Conservation (phyloP, 768 basidiomycete genomes). For the Fomitopsis pulvina region DNA sequence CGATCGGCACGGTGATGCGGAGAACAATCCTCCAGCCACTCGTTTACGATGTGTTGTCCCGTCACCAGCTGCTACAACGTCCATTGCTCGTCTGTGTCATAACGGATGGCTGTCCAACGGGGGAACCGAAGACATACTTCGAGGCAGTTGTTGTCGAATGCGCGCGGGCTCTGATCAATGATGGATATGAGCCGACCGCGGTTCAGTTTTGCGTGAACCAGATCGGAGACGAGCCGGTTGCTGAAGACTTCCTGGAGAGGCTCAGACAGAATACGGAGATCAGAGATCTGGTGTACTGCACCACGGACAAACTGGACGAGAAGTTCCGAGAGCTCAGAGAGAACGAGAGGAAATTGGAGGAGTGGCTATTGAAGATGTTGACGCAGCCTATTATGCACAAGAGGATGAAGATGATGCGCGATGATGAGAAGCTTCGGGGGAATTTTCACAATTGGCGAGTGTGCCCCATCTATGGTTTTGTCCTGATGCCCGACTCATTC, state of each 20-base stretch:
- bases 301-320: conserved; percentile 5
- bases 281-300: conserved; percentile 4
- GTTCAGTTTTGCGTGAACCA: conserved; percentile 8
- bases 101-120: conserved; percentile 3
- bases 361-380: conserved; percentile 8
- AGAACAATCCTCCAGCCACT: conserved; percentile 3
- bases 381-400: conserved; percentile 1
- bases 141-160: conserved; percentile 5
- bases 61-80: not conserved
- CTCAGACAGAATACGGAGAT: conserved; percentile 2
- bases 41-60: conserved; percentile 3
- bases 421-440: too few relatives aligned
- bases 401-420: too few relatives aligned
- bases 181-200: conserved; percentile 6
- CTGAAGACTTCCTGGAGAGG: not conserved
- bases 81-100: conserved; percentile 6
- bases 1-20: not conserved
- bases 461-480: too few relatives aligned
- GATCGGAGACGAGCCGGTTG: conserved; percentile 3
- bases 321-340: conserved; percentile 2
- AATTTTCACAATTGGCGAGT: too few relatives aligned
- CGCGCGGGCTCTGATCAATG: not conserved
- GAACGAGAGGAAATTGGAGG: conserved; percentile 3
- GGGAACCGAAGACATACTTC: not conserved
- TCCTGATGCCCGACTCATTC: too few relatives aligned